A percentile compares a stretch with the other conserved stretches of the same genome.
Conservation (phyloP, 202 grass and related monocot genomes). For the Tripidium arundinaceum region DNA sequence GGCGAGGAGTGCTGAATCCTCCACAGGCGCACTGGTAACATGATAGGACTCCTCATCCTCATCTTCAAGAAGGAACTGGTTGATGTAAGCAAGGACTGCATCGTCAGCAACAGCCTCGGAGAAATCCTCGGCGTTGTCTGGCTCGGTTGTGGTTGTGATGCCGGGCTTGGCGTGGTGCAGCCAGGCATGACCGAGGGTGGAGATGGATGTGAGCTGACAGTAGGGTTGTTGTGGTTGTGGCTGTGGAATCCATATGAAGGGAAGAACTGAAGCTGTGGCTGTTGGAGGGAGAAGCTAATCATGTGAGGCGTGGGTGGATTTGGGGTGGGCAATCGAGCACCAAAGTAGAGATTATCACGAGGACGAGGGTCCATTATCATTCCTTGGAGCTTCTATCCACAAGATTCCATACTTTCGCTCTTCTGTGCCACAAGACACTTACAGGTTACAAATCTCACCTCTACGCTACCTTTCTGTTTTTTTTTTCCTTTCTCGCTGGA, state of each 20-base stretch:
- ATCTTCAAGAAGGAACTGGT: constrained; percentile 69
- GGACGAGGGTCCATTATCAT: constrained; percentile 10
- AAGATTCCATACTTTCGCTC: background rate
- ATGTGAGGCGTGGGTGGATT: background rate
- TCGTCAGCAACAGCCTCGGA: constrained; percentile 28
- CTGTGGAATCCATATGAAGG: constrained; percentile 21
- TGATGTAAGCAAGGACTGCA: constrained; percentile 67
- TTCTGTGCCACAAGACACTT: background rate
- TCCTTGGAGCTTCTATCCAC: background rate
- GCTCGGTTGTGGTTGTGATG: constrained; percentile 37
- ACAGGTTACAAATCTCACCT: background rate
- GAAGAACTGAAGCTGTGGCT: constrained; percentile 13
- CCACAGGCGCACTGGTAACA: background rate
- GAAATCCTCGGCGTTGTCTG: constrained; percentile 38
- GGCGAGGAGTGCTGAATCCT: constrained; percentile 51
- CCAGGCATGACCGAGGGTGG: background rate
- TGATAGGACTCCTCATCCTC: constrained; percentile 46
- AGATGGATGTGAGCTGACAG: background rate
- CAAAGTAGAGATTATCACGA: constrained; percentile 18
- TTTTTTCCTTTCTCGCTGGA: background rate
- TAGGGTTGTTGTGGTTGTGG: background rate
- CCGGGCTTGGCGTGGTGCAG: constrained; percentile 28
- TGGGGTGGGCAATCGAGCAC: constrained; percentile 7
- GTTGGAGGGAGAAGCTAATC: constrained; percentile 25
- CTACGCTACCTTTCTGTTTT: background rate